Conservation (phyloP, 306 rosid genomes). For the Pachyrhizus erosus region DNA sequence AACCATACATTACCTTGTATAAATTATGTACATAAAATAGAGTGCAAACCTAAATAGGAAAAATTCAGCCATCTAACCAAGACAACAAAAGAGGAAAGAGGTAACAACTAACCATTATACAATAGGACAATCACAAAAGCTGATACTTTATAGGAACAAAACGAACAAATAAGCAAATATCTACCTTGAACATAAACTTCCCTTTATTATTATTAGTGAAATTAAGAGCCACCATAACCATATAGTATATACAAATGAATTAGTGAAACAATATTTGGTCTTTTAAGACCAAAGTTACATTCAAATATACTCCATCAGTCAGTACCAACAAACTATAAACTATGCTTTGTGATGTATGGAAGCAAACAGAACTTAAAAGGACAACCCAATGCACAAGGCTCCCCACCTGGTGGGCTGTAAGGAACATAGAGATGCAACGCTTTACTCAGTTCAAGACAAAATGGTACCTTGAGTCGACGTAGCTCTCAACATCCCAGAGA, state of each 20-base stretch:
- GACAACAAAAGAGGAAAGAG: neutral
- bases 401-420: neutral
- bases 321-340: conserved; percentile 35
- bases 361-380: conserved; percentile 35
- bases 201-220: conserved; percentile 8
- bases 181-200: neutral
- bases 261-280: conserved; percentile 24
- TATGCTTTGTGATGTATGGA: conserved; percentile 4
- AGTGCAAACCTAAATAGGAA: too few relatives aligned
- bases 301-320: conserved; percentile 29
- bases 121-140: conserved; percentile 12
- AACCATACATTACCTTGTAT: too few relatives aligned
- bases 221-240: conserved; percentile 31
- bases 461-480: conserved; percentile 89
- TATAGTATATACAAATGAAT: conserved; percentile 50
- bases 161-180: neutral
- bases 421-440: neutral
- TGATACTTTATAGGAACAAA: neutral
- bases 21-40: neutral
- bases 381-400: neutral
- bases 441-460: conserved; percentile 65
- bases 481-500: conserved; percentile 96
- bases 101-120: neutral
- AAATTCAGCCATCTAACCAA: neutral
- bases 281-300: conserved; percentile 35